These are phyloP conservation scores for Lodderomyces parapsilosis DNA, from an alignment of 1,139 yeast genomes.

Conservation along the genomic window DNA sequence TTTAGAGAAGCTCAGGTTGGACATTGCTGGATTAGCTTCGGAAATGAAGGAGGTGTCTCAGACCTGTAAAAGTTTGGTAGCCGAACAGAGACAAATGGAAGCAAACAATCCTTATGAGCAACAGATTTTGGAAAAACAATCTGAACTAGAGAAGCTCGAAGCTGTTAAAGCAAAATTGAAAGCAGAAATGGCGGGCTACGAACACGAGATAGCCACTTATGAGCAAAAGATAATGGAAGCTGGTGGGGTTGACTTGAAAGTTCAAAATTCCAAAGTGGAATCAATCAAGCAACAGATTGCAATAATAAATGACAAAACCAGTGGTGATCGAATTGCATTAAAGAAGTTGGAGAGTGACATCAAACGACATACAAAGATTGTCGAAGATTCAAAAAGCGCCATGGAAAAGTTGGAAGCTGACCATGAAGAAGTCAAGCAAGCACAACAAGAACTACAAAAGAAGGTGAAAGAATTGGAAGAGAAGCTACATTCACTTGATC, in stretches of 20 bases:
- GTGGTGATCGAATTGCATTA: constrained; percentile 57
- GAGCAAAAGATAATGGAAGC: constrained; percentile 84
- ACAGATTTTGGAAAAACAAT: constrained; percentile 40
- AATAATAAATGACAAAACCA: constrained; percentile 56
- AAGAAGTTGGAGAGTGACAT: constrained; percentile 70
- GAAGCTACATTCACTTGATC: constrained; percentile 23
- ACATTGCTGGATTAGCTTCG: constrained; percentile 57
- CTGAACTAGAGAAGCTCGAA: constrained; percentile 31
- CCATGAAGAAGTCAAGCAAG: constrained; percentile 24
- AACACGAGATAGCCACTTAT: constrained; percentile 53
- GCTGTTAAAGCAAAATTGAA: constrained; percentile 45
- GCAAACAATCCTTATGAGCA: constrained; percentile 25
- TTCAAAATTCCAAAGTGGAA: constrained; percentile 81
- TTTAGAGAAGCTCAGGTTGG: constrained; percentile 60
- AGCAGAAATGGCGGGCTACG: constrained; percentile 57
- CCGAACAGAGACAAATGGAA: constrained; percentile 32
- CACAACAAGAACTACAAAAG: constrained; percentile 33
- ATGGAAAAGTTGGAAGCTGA: constrained; percentile 30
- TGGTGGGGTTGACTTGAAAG: constrained; percentile 84
- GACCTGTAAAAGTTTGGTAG: constrained; percentile 35
- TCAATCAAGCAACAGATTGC: constrained; percentile 70
- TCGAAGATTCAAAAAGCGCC: constrained; percentile 44
- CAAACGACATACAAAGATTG: constrained; percentile 49
- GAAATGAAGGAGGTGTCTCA: constrained; percentile 44
- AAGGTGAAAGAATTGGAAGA: constrained; percentile 35